phyloP scores from a whole-genome alignment of 2,329 filamentous ascomycete genomes.

The Ceratocystis alfenasii region DNA sequence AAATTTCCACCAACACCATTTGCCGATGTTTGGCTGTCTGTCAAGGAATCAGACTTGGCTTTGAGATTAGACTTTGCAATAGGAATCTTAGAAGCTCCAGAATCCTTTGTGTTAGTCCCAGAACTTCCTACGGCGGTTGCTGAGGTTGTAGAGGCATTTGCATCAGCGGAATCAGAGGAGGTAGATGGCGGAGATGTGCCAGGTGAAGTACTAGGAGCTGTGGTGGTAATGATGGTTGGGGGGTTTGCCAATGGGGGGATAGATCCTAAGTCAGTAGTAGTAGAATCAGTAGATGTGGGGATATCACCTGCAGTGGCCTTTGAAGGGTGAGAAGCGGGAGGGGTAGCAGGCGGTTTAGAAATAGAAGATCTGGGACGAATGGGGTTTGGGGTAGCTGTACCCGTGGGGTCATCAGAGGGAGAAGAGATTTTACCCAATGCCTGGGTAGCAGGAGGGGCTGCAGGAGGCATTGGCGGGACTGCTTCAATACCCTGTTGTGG shows the following conservation, averaged over 20 bases:
- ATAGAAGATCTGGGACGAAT: neutral
- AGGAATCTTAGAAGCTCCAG: neutral
- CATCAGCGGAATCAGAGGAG: conserved; percentile 22
- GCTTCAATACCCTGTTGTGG: neutral
- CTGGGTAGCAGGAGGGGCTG: neutral
- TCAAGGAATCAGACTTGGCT: neutral
- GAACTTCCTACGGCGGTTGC: neutral
- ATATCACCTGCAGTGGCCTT: neutral
- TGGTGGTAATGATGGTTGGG: conserved; percentile 1
- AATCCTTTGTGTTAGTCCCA: neutral
- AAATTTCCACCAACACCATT: neutral
- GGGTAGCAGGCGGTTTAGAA: neutral
- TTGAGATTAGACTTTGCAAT: neutral
- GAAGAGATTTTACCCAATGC: neutral
- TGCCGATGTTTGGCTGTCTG: neutral
- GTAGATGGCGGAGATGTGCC: conserved; percentile 29
- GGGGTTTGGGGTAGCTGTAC: neutral
- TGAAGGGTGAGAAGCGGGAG: neutral
- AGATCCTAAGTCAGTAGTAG: conserved; percentile 30
- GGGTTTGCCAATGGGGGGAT: neutral
- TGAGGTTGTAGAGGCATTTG: neutral
- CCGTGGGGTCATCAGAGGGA: neutral
- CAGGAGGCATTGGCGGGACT: neutral
- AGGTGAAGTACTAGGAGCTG: conserved; percentile 7
- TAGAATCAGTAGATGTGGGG: neutral